These are phyloP conservation scores for Gleditsia sinensis DNA, from an alignment of 306 rosid species.

Conservation along the genomic window DNA sequence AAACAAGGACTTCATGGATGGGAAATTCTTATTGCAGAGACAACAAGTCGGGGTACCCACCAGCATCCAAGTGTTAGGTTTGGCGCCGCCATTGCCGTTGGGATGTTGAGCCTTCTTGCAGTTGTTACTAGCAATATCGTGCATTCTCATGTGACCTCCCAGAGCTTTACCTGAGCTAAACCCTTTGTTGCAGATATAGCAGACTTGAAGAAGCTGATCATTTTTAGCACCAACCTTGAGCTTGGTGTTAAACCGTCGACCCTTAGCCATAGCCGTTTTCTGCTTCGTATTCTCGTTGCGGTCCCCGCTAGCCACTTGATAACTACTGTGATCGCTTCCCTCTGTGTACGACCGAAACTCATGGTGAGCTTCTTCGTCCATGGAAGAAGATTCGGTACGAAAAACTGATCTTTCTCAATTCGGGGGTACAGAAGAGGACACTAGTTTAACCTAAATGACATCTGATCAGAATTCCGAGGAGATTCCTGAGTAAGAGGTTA, in stretches of 20 bases:
- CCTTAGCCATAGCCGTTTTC: too few species aligned
- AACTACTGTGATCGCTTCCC: not conserved
- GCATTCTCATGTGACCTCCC: constrained; percentile 63
- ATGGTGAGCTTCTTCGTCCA: constrained; percentile 11
- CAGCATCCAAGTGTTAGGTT: not conserved
- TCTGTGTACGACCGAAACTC: not conserved
- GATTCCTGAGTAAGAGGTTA: not conserved
- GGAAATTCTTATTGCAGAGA: constrained; percentile 24
- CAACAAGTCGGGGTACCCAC: not conserved
- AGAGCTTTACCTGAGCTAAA: constrained; percentile 52
- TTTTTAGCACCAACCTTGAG: not conserved
- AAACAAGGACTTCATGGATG: constrained; percentile 33
- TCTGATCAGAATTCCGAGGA: not conserved
- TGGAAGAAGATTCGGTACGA: not conserved
- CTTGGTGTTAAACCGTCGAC: not conserved
- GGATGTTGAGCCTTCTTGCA: too few species aligned
- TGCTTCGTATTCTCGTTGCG: too few species aligned
- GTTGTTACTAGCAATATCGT: constrained; percentile 12
- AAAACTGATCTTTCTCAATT: not conserved
- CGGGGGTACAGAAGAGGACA: not conserved
- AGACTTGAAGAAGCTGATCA: constrained; percentile 1
- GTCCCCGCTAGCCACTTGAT: too few species aligned
- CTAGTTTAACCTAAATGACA: not conserved
- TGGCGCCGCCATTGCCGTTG: not conserved
- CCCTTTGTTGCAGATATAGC: constrained; percentile 37